phyloP scores from a whole-genome alignment of 2,329 filamentous ascomycete species.

The Tympanopsis confertula region DNA sequence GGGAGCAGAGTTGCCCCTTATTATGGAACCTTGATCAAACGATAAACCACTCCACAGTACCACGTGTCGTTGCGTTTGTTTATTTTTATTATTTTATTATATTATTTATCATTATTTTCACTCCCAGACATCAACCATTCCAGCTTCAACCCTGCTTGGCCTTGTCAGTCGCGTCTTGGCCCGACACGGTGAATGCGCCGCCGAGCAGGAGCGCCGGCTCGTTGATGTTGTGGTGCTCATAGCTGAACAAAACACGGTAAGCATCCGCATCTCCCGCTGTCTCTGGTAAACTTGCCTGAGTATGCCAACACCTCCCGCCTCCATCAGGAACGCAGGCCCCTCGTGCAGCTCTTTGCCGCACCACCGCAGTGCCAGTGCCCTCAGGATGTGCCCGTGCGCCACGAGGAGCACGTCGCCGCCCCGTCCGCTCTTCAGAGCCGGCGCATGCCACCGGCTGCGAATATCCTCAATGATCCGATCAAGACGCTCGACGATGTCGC shows the following conservation, averaged over 20 bases:
- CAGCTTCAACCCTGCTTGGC: no score
- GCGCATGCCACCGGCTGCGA: no score
- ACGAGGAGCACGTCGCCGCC: slow-evolving; percentile 55
- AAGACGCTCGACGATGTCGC: background rate
- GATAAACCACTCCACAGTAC: no score
- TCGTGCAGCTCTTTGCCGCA: slow-evolving; percentile 44
- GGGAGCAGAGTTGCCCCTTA: no score
- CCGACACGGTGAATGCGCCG: slow-evolving; percentile 34
- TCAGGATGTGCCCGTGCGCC: slow-evolving; percentile 58
- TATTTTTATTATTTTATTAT: no score
- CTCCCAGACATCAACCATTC: no score
- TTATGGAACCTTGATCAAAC: no score
- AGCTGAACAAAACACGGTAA: slow-evolving; percentile 22
- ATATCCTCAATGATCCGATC: background rate
- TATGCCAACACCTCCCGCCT: slow-evolving; percentile 49
- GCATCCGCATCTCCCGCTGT: background rate
- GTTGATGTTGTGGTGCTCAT: slow-evolving; percentile 44
- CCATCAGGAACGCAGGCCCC: slow-evolving; percentile 48
- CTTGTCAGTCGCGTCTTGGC: slow-evolving; percentile 5
- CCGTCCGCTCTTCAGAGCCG: no score
- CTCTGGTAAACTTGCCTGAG: slow-evolving; percentile 28
- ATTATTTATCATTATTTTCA: no score
- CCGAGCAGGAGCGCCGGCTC: slow-evolving; percentile 48
- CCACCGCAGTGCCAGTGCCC: slow-evolving; percentile 59
- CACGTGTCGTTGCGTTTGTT: no score